Evolutionary conservation across 2,329 filamentous ascomycete genomes (phyloP).

Genomic region (Phyllosticta ampelicida): DNA sequence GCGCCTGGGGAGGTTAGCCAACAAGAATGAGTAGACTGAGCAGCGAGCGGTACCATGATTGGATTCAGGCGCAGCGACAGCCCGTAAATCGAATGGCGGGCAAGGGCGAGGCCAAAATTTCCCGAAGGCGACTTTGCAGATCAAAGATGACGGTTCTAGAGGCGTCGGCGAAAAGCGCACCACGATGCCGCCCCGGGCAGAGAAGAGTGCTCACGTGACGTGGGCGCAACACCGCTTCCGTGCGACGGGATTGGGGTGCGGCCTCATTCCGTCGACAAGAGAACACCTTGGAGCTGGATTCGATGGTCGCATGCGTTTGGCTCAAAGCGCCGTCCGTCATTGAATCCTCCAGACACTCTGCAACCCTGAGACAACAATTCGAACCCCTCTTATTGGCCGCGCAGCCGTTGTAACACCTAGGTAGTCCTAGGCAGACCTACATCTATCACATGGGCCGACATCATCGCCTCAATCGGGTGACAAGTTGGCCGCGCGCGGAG

Average conservation of each 20-base stretch:
- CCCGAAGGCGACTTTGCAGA: constrained; percentile 1
- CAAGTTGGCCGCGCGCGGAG: not conserved
- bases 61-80: not conserved
- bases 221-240: not conserved
- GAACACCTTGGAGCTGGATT: not conserved
- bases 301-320: not conserved
- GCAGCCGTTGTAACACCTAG: not conserved
- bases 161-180: constrained; percentile 8
- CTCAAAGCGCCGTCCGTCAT: not conserved
- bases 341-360: not conserved
- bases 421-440: not conserved
- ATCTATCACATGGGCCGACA: not conserved
- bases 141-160: not conserved
- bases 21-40: not conserved
- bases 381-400: not conserved
- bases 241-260: not conserved
- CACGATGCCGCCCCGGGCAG: not conserved
- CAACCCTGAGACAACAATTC: not conserved
- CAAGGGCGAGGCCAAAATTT: constrained; percentile 9
- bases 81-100: constrained; percentile 2
- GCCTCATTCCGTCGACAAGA: not conserved
- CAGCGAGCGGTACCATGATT: not conserved
- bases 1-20: constrained; percentile 51
- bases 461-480: not conserved
- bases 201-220: not conserved